A percentile compares a stretch with the other conserved stretches of the same genome.
Conservation (phyloP, 192 early-diverging fungal species). For the Linnemannia schmuckeri region DNA sequence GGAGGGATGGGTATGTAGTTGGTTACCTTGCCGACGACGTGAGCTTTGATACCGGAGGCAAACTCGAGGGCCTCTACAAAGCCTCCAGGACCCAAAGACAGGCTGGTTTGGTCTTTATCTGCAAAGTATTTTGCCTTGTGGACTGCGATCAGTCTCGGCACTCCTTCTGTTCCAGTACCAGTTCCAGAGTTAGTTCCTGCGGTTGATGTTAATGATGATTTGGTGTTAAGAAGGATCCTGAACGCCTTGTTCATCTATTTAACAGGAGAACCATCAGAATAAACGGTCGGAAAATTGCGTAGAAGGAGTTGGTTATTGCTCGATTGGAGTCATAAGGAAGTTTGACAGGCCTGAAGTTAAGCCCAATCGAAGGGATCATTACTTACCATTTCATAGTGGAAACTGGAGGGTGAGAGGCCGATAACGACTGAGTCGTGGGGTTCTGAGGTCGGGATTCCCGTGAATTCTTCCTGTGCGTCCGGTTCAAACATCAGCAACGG, state of each 20-base stretch:
- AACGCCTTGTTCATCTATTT: constrained; percentile 83
- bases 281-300: too few relatives aligned
- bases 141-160: constrained; percentile 74
- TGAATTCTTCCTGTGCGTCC: constrained; percentile 80
- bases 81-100: constrained; percentile 90
- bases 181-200: constrained; percentile 13
- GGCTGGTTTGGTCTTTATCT: constrained; percentile 60
- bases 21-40: constrained; percentile 81
- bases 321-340: neutral
- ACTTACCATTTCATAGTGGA: constrained; percentile 75
- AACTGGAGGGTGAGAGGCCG: constrained; percentile 81
- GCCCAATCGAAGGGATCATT: neutral
- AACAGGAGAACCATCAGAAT: too few relatives aligned
- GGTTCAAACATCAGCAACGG: constrained; percentile 86
- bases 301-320: too few relatives aligned
- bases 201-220: constrained; percentile 47
- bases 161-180: neutral
- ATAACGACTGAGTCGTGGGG: constrained; percentile 86
- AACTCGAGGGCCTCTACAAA: constrained; percentile 90
- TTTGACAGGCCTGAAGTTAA: neutral
- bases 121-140: constrained; percentile 90
- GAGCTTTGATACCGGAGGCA: constrained; percentile 73
- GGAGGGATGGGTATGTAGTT: neutral
- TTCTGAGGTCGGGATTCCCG: constrained; percentile 61
- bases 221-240: constrained; percentile 66